Evolutionary conservation across 75 land plant genomes (phyloP).

Genomic region (Pinus albicaulis): DNA sequence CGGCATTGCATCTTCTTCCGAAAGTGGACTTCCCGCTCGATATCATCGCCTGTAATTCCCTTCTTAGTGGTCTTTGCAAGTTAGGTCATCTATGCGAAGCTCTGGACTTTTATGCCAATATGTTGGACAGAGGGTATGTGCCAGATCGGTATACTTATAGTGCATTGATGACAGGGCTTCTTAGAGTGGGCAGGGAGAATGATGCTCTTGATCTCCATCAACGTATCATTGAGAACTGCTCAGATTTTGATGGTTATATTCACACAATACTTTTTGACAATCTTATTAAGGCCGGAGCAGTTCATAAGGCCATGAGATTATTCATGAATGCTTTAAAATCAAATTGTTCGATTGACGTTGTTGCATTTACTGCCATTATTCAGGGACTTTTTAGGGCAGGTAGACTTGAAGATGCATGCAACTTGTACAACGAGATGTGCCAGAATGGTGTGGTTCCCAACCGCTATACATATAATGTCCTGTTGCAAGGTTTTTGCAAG

Average conservation of each 20-base stretch:
- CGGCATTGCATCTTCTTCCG: constrained; percentile 9
- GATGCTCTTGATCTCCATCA: constrained; percentile 44
- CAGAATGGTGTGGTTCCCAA: constrained; percentile 22
- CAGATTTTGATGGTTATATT: constrained; percentile 38
- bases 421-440: constrained; percentile 44
- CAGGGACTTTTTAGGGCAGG: constrained; percentile 34
- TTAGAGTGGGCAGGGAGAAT: constrained; percentile 28
- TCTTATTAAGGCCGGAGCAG: constrained; percentile 39
- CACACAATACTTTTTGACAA: constrained; percentile 44
- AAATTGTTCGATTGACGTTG: constrained; percentile 34
- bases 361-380: constrained; percentile 39
- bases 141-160: constrained; percentile 55
- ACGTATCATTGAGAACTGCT: constrained; percentile 21
- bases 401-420: constrained; percentile 27
- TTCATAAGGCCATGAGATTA: constrained; percentile 22
- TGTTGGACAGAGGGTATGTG: constrained; percentile 43
- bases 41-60: constrained; percentile 29
- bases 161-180: constrained; percentile 32
- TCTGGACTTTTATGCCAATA: constrained; percentile 28
- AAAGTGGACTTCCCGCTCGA: constrained; percentile 17
- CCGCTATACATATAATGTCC: constrained; percentile 28
- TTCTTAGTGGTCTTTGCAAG: constrained; percentile 34
- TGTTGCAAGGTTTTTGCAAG: constrained; percentile 28
- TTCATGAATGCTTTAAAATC: constrained; percentile 23
- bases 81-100: constrained; percentile 32